Percentiles rank a stretch among this genome's conserved stretches.
Evolutionary conservation across 2,329 filamentous ascomycete species (phyloP).

Genomic region (Claviceps monticola): DNA sequence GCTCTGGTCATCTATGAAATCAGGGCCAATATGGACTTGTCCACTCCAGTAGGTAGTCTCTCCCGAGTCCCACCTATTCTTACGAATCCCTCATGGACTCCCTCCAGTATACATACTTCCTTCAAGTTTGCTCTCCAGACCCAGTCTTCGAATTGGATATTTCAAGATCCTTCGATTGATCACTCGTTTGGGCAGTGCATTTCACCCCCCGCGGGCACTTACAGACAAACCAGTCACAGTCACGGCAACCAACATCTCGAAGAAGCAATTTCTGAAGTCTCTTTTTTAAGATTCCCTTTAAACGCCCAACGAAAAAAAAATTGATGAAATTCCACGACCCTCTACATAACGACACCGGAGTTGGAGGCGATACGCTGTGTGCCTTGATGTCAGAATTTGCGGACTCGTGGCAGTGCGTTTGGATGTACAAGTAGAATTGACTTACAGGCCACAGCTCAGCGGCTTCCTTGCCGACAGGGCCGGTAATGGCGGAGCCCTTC

Average conservation of each 20-base stretch:
- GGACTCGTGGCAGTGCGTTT: neutral
- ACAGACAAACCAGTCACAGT: neutral
- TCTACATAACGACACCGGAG: conserved; percentile 98
- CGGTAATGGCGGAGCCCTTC: conserved; percentile 99
- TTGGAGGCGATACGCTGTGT: conserved; percentile 93
- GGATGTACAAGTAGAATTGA: conserved; percentile 13
- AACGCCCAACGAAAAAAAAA: conserved; percentile 33
- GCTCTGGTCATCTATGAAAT: too few relatives aligned
- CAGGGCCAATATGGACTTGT: too few relatives aligned
- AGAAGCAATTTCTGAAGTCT: conserved; percentile 1
- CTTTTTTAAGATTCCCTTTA: conserved; percentile 30
- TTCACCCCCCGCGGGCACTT: neutral
- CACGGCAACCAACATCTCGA: neutral
- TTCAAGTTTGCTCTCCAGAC: too few relatives aligned
- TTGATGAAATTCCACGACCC: too few relatives aligned
- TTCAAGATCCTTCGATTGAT: too few relatives aligned
- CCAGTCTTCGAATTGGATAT: too few relatives aligned
- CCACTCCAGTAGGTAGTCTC: too few relatives aligned
- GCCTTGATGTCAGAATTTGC: neutral
- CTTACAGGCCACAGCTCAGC: conserved; percentile 97
- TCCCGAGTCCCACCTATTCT: too few relatives aligned
- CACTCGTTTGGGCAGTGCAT: too few relatives aligned
- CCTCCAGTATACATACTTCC: too few relatives aligned
- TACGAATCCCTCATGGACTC: too few relatives aligned
- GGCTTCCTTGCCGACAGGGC: conserved; percentile 98